These are phyloP conservation scores for Lactuca saligna DNA, from an alignment of 129 eudicot genomes.

Conservation along the genomic window DNA sequence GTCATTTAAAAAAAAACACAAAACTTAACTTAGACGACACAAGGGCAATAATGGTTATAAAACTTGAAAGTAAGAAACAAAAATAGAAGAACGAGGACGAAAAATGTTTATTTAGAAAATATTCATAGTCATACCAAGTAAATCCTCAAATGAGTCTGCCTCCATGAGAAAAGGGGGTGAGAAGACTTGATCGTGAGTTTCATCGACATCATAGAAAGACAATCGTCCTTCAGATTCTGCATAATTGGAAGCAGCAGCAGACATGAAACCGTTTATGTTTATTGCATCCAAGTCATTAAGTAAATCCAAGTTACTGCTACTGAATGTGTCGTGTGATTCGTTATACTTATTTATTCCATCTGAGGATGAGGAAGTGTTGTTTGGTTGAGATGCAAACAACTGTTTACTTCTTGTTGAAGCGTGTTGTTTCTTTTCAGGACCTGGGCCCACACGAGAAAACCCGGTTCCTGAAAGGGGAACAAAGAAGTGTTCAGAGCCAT, in stretches of 20 bases:
- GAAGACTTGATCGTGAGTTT: slow-evolving; percentile 76
- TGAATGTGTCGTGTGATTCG: slow-evolving; percentile 37
- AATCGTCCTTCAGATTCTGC: slow-evolving; percentile 63
- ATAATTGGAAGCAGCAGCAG: slow-evolving; percentile 66
- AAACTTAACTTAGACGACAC: background rate
- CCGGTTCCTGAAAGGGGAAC: slow-evolving; percentile 80
- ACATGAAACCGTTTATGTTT: slow-evolving; percentile 47
- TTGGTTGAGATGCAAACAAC: slow-evolving; percentile 19
- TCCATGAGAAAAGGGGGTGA: slow-evolving; percentile 94
- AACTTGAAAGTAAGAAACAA: background rate
- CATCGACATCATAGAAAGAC: slow-evolving; percentile 73
- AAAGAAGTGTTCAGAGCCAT: slow-evolving; percentile 90
- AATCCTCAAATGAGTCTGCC: slow-evolving; percentile 76
- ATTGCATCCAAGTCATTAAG: slow-evolving; percentile 58
- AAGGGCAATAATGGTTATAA: too few species aligned
- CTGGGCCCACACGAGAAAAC: slow-evolving; percentile 59
- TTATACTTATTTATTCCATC: slow-evolving; percentile 41
- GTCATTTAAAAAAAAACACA: background rate
- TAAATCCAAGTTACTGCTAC: slow-evolving; percentile 40
- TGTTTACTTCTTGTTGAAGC: slow-evolving; percentile 48
- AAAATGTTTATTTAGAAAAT: background rate
- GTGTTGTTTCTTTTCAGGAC: slow-evolving; percentile 46
- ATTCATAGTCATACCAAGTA: slow-evolving; percentile 69
- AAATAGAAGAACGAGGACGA: background rate
- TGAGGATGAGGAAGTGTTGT: background rate